Conservation (phyloP, 768 basidiomycete species). For the Tylopilus balloui region DNA sequence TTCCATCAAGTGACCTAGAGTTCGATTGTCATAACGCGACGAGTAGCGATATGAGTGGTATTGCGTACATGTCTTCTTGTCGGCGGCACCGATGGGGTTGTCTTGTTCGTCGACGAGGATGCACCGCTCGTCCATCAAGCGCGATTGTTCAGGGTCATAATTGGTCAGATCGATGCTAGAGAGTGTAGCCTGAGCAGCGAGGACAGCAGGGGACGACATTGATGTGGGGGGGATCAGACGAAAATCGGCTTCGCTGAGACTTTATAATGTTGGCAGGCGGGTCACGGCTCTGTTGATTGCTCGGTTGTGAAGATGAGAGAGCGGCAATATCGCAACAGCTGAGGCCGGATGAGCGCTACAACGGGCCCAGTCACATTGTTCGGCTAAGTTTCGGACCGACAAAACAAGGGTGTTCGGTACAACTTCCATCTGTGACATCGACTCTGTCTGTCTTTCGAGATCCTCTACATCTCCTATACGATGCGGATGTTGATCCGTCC, state of each 20-base stretch:
- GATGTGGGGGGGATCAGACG: constrained; percentile 10
- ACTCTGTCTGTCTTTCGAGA: not conserved
- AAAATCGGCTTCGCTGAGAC: not conserved
- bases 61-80: constrained; percentile 91
- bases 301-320: not conserved
- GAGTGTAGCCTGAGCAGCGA: constrained; percentile 59
- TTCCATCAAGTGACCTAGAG: constrained; percentile 86
- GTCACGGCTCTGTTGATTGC: not conserved
- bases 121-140: constrained; percentile 94
- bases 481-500: constrained; percentile 45
- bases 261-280: constrained; percentile 2
- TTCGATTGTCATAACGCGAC: not conserved
- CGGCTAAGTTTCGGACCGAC: constrained; percentile 4
- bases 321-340: too few relatives aligned
- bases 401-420: not conserved
- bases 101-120: constrained; percentile 90
- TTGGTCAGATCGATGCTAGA: constrained; percentile 71
- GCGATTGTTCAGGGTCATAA: constrained; percentile 91
- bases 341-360: too few relatives aligned
- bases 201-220: constrained; percentile 59
- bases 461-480: constrained; percentile 19
- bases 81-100: constrained; percentile 75
- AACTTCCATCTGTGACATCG: not conserved
- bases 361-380: constrained; percentile 1
- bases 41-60: constrained; percentile 11